A percentile compares a stretch with the other conserved stretches of the same genome.
phyloP scores from a whole-genome alignment of 768 basidiomycete species.

The Myochromella boudieri region DNA sequence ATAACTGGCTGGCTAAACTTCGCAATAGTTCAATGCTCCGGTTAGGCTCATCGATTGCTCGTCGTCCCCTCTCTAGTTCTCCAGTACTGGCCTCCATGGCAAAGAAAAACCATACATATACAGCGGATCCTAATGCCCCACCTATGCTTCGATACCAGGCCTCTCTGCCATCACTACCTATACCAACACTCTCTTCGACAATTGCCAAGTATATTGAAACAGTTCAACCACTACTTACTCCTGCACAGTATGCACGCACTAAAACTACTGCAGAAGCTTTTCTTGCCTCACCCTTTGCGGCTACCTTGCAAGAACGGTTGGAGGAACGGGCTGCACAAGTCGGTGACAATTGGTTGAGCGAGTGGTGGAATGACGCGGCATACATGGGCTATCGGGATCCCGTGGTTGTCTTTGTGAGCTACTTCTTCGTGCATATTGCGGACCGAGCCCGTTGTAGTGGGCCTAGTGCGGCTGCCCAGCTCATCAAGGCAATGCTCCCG shows the following conservation, averaged over 20 bases:
- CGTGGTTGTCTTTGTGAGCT: conserved; percentile 90
- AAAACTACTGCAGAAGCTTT: conserved; percentile 64
- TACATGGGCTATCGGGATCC: conserved; percentile 89
- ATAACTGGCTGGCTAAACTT: neutral
- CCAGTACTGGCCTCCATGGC: neutral
- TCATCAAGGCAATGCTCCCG: conserved; percentile 82
- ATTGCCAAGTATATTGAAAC: conserved; percentile 87
- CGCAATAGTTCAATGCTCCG: conserved; percentile 5
- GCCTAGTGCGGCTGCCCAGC: conserved; percentile 72
- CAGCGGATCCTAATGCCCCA: conserved; percentile 53
- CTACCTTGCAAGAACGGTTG: conserved; percentile 76
- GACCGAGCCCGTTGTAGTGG: conserved; percentile 56
- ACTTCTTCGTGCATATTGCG: conserved; percentile 88
- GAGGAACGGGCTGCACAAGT: conserved; percentile 69
- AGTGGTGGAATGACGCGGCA: conserved; percentile 98
- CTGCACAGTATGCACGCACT: conserved; percentile 60
- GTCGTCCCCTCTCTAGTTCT: conserved; percentile 2
- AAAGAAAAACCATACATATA: conserved; percentile 20
- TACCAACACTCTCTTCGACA: conserved; percentile 82
- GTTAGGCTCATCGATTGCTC: neutral
- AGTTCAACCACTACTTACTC: conserved; percentile 73
- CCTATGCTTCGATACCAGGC: conserved; percentile 76
- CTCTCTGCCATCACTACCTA: conserved; percentile 75
- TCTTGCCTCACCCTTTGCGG: conserved; percentile 63
- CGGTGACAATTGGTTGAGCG: conserved; percentile 81